These are phyloP conservation scores for Themeda triandra DNA, from an alignment of 176 grass and related monocot genomes.

Conservation along the genomic window DNA sequence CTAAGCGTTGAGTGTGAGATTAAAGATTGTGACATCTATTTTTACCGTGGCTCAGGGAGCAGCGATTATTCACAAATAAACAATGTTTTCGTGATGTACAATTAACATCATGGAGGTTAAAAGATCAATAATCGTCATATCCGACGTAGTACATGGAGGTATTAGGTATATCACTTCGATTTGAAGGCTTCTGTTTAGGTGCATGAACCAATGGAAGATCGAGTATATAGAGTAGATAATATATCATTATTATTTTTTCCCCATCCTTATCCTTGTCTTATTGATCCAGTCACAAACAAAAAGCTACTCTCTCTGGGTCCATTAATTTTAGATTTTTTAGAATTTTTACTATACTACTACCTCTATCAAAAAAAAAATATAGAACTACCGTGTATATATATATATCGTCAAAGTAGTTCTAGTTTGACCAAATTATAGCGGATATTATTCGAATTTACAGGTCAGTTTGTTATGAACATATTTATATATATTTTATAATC, in stretches of 20 bases:
- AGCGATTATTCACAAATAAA: background rate
- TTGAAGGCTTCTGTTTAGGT: background rate
- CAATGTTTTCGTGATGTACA: background rate
- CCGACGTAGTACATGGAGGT: background rate
- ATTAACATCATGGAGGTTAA: background rate
- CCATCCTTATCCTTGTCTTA: background rate
- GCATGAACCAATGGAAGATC: conserved; percentile 9
- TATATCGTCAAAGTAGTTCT: background rate
- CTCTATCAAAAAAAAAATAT: too few species aligned
- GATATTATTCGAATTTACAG: background rate
- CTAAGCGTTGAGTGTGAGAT: background rate
- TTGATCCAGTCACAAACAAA: background rate
- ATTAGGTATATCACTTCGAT: background rate
- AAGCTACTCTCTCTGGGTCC: background rate
- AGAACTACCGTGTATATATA: too few species aligned
- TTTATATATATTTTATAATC: background rate
- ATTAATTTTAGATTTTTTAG: too few species aligned
- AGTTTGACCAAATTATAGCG: background rate
- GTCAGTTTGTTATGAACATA: background rate
- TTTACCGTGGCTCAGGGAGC: background rate
- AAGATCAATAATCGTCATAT: background rate
- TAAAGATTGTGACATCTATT: background rate
- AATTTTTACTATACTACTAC: too few species aligned
- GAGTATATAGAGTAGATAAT: too few species aligned
- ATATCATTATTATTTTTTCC: background rate